Base-by-base conservation (phyloP, 345 rosid genomes). In the Lepidium africanum region DNA sequence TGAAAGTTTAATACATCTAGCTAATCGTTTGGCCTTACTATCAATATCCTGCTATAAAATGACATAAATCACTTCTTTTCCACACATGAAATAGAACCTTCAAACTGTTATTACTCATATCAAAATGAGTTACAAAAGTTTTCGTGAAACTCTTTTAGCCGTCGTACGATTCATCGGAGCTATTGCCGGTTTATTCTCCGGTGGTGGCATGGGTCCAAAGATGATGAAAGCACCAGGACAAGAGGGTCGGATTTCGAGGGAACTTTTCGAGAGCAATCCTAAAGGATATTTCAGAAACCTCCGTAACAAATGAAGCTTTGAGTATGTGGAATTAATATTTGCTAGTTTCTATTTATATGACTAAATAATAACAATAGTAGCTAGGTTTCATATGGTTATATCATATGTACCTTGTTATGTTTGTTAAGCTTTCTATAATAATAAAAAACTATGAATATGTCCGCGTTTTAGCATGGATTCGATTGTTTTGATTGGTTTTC, bases 161-260 rank as follows among this genome's bases (percentile, higher is more conserved):
- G 67, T 73, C 7, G 0, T 73, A 2, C 23, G 77, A 17, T 23
- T 50, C 3, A 16, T 36, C 13, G 72, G 72, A 50, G 62, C 67
- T 8, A 25, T 73, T 42, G 67, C 56, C 1, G 48, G 61, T 9
- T 35, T 73, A 15, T 59, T 37, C 54, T 39, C 39, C 7, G 67
- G 55, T 0, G 15, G 48, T 46, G 36, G 71, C 0, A 40, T 61
- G 1, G 54, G 55, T 0, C 27, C 27, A 3, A 74, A 43, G 49
- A 73, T 57, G 0, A 74, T 59, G 73, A 74, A 74, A 25, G 69
- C 77, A 9, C 68, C 73, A 2, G 72, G 77, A 2, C 43, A 52
- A 36, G 63, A 74, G 35, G 67, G 10, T 25, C 68, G 57, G 5
- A 74, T 67, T 16, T 13, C 43, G 17, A 36, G 73, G n/a, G 16